A percentile compares a stretch with the other conserved stretches of the same genome.
Conservation (phyloP, 768 basidiomycete genomes). For the Tylopilus balloui region DNA sequence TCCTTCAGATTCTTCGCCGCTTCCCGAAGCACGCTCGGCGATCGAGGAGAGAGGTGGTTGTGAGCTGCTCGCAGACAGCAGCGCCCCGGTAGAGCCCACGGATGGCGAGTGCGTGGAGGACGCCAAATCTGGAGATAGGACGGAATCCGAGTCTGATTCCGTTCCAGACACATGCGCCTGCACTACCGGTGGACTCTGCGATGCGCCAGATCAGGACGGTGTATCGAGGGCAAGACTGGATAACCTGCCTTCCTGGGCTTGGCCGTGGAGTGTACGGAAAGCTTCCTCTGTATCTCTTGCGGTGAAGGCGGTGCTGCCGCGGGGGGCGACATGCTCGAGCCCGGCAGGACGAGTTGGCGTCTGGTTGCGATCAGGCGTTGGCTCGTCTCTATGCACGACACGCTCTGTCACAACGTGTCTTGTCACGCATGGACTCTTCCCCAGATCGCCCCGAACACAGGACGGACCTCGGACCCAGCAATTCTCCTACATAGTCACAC, state of each 20-base stretch:
- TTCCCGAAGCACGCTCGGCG: conserved; percentile 65
- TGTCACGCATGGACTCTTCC: conserved; percentile 21
- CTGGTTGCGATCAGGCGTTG: conserved; percentile 16
- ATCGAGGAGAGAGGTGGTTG: conserved; percentile 68
- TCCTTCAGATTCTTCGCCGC: conserved; percentile 76
- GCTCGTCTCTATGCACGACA: conserved; percentile 10
- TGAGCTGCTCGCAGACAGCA: conserved; percentile 30
- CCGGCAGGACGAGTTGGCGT: background rate
- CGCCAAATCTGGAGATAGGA: conserved; percentile 50
- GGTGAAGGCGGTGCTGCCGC: conserved; percentile 64
- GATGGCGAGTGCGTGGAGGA: conserved; percentile 36
- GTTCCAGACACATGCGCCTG: conserved; percentile 56
- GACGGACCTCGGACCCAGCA: conserved; percentile 12
- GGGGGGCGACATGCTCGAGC: conserved; percentile 26
- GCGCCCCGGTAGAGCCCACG: conserved; percentile 27
- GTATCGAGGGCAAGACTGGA: conserved; percentile 1
- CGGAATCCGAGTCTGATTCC: conserved; percentile 85
- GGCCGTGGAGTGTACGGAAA: conserved; percentile 67
- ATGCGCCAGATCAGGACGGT: conserved; percentile 17
- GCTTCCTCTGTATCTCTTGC: conserved; percentile 82
- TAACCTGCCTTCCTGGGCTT: conserved; percentile 45
- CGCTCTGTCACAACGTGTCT: conserved; percentile 22
- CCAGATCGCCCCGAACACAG: background rate
- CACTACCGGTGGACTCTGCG: conserved; percentile 29
- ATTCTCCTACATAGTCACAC: too few species aligned